phyloP scores from a whole-genome alignment of 768 basidiomycete species.

The Lactarius sanguifluus region DNA sequence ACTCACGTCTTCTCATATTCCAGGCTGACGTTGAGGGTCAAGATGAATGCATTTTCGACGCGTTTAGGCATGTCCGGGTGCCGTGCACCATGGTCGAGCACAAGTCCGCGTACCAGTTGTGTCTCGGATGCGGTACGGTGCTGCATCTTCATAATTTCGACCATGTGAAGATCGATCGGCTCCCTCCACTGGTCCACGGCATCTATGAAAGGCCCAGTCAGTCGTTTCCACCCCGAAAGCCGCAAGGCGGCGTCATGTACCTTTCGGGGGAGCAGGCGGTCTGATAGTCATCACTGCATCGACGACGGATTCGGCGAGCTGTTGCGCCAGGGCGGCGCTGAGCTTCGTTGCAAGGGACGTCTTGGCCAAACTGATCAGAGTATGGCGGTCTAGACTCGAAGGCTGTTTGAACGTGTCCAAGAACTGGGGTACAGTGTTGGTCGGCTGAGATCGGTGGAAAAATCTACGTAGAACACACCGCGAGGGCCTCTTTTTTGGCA shows the following conservation, averaged over 20 bases:
- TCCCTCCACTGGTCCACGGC: constrained; percentile 70
- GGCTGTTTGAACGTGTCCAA: constrained; percentile 86
- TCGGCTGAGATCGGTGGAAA: constrained; percentile 31
- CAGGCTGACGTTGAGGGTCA: constrained; percentile 94
- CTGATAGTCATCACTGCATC: constrained; percentile 92
- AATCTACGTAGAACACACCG: constrained; percentile 50
- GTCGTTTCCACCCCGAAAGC: constrained; percentile 31
- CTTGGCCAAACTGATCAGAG: constrained; percentile 88
- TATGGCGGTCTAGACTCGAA: constrained; percentile 79
- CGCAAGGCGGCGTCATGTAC: constrained; percentile 38
- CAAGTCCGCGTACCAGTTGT: constrained; percentile 90
- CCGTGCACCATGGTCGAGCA: constrained; percentile 94
- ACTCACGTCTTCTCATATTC: constrained; percentile 99
- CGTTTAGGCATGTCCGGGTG: constrained; percentile 99
- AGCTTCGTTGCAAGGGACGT: constrained; percentile 97
- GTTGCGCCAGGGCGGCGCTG: constrained; percentile 73
- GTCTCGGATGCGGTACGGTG: constrained; percentile 98
- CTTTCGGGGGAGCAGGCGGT: constrained; percentile 60
- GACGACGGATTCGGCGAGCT: constrained; percentile 89
- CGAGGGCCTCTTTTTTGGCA: constrained; percentile 93
- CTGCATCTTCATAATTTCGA: constrained; percentile 99
- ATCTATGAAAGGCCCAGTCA: constrained; percentile 42
- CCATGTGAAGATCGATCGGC: constrained; percentile 98
- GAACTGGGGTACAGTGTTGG: constrained; percentile 57
- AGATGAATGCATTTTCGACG: constrained; percentile 91